Conservation (phyloP, 2,329 filamentous ascomycete genomes). For the Aspergillus sp. region DNA sequence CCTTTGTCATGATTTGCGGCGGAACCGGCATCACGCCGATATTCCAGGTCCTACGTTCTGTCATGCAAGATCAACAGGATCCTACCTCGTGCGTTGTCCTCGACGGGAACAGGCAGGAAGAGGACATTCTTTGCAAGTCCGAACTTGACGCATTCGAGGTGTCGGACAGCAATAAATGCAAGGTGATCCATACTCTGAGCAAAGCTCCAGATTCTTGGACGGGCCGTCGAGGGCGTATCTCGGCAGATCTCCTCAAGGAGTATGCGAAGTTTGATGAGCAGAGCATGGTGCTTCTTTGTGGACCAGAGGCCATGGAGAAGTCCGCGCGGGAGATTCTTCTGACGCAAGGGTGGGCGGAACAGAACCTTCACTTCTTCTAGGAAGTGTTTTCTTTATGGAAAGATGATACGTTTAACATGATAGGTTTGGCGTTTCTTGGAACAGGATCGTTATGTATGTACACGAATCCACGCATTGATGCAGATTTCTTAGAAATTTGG, state of each 20-base stretch:
- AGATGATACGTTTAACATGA: no score
- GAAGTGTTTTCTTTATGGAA: not conserved
- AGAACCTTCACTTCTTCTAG: slow-evolving; percentile 75
- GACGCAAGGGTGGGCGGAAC: slow-evolving; percentile 68
- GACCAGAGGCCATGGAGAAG: slow-evolving; percentile 73
- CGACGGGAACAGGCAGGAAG: slow-evolving; percentile 72
- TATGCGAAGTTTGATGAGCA: slow-evolving; percentile 53
- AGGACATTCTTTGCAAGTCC: slow-evolving; percentile 76
- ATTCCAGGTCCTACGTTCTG: slow-evolving; percentile 75
- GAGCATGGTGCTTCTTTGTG: slow-evolving; percentile 72
- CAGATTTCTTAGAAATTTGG: not conserved
- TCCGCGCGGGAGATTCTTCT: slow-evolving; percentile 58
- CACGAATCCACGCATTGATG: not conserved
- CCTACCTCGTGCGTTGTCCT: slow-evolving; percentile 69
- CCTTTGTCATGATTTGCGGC: slow-evolving; percentile 82
- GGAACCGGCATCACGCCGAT: slow-evolving; percentile 93
- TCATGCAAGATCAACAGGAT: slow-evolving; percentile 65
- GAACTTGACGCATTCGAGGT: slow-evolving; percentile 67
- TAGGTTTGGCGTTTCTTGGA: not conserved
- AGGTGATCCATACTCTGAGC: slow-evolving; percentile 69
- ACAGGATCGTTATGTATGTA: not conserved
- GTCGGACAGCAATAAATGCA: slow-evolving; percentile 55
- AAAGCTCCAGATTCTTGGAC: slow-evolving; percentile 64
- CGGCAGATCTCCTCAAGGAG: slow-evolving; percentile 59
- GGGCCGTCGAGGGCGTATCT: slow-evolving; percentile 68